Percentiles rank a stretch among this genome's conserved stretches.
Conservation (phyloP, 495 filamentous ascomycete genomes). For the Parathielavia hyrcaniae region DNA sequence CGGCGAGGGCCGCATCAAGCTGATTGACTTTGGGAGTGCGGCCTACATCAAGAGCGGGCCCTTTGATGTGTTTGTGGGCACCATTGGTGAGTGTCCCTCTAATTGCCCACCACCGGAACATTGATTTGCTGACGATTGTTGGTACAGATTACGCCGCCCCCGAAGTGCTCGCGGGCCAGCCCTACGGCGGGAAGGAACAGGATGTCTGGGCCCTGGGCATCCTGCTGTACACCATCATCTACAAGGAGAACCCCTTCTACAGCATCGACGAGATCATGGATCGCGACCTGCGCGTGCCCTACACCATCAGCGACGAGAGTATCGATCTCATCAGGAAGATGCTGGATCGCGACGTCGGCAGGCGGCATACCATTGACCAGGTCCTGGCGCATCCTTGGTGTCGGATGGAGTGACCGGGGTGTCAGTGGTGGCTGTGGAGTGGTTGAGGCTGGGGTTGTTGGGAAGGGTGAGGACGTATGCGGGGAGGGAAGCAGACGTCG, state of each 20-base stretch:
- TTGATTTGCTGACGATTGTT: neutral
- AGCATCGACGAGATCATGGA: constrained; percentile 99
- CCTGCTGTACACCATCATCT: constrained; percentile 94
- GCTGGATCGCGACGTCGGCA: constrained; percentile 82
- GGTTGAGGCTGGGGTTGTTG: neutral
- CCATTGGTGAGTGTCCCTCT: constrained; percentile 68
- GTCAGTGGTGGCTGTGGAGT: no score
- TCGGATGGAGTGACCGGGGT: constrained; percentile 21
- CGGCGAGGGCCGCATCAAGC: constrained; percentile 89
- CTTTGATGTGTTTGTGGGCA: constrained; percentile 98
- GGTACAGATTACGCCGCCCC: constrained; percentile 87
- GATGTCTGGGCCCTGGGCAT: constrained; percentile 99
- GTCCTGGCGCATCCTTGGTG: constrained; percentile 85
- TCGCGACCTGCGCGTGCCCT: constrained; percentile 86
- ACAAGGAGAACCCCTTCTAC: constrained; percentile 99
- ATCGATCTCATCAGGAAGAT: constrained; percentile 84
- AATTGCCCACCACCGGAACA: neutral
- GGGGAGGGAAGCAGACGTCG: no score
- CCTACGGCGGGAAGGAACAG: constrained; percentile 93
- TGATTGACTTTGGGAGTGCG: constrained; percentile 97
- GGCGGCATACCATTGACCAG: constrained; percentile 71
- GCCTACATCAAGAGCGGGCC: constrained; percentile 97
- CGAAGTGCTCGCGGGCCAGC: constrained; percentile 87
- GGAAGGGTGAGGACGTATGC: no score
- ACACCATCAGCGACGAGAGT: constrained; percentile 82